Conservation (phyloP, 2,329 filamentous ascomycete species). For the Kalmusia sp. region DNA sequence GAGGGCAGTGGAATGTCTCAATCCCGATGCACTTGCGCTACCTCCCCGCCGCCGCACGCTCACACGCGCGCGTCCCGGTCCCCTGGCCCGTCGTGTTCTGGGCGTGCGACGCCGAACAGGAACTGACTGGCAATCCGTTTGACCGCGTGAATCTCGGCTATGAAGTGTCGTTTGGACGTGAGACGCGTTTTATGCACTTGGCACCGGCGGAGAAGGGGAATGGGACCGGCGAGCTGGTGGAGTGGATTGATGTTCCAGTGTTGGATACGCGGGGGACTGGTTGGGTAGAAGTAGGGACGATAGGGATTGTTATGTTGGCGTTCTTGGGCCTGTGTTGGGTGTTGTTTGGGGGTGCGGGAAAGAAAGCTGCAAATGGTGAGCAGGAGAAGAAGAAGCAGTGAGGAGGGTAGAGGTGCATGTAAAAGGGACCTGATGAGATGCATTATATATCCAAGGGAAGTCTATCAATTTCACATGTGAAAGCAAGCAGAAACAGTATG, state of each 20-base stretch:
- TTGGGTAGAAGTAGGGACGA: slow-evolving; percentile 53
- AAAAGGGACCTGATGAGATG: too few relatives aligned
- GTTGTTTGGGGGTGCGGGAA: slow-evolving; percentile 33
- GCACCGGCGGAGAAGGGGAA: slow-evolving; percentile 31
- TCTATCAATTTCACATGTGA: too few relatives aligned
- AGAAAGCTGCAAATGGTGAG: slow-evolving; percentile 1
- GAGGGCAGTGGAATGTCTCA: slow-evolving; percentile 66
- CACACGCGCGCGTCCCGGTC: slow-evolving; percentile 57
- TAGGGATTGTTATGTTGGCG: slow-evolving; percentile 51
- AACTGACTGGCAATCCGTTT: slow-evolving; percentile 82
- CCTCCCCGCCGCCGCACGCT: slow-evolving; percentile 56
- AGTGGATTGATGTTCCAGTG: slow-evolving; percentile 51
- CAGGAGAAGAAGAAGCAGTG: slow-evolving; percentile 33
- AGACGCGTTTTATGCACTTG: slow-evolving; percentile 83
- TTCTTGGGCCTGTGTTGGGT: slow-evolving; percentile 55
- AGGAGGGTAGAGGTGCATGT: slow-evolving; percentile 2
- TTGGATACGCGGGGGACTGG: slow-evolving; percentile 43
- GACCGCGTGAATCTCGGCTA: slow-evolving; percentile 86
- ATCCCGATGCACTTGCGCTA: slow-evolving; percentile 90
- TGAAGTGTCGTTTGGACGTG: slow-evolving; percentile 77
- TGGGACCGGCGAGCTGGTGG: slow-evolving; percentile 29
- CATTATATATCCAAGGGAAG: too few relatives aligned
- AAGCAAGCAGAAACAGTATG: too few relatives aligned
- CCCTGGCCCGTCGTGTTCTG: slow-evolving; percentile 89
- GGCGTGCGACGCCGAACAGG: slow-evolving; percentile 76